phyloP scores from a whole-genome alignment of 1,284 basidiomycete genomes.

The Cryptococcus sp. region DNA sequence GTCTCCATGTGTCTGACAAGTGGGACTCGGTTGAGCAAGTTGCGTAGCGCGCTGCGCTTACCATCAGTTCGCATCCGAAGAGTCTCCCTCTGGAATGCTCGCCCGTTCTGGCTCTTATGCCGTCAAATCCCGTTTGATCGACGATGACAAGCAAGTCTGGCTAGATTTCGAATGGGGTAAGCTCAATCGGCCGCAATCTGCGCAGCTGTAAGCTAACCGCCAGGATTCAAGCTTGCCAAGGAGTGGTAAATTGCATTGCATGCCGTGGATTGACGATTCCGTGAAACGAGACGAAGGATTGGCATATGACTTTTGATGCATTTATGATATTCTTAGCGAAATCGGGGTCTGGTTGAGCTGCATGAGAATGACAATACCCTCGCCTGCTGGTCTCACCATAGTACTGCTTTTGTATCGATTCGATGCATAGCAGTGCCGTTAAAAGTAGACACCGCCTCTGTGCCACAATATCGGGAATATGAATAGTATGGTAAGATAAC shows the following conservation, averaged over 20 bases:
- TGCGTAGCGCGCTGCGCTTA: conserved; percentile 1
- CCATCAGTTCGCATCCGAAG: conserved; percentile 47
- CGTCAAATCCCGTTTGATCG: conserved; percentile 52
- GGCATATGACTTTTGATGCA: too few species aligned
- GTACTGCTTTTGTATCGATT: too few species aligned
- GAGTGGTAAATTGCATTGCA: conserved; percentile 48
- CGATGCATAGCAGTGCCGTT: too few species aligned
- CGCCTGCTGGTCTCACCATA: too few species aligned
- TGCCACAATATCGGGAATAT: too few species aligned
- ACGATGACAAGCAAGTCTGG: conserved; percentile 51
- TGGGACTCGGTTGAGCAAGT: background rate
- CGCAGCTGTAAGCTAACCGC: conserved; percentile 3
- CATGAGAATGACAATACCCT: too few species aligned
- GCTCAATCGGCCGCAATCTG: conserved; percentile 6
- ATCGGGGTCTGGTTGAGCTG: too few species aligned
- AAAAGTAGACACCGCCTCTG: too few species aligned
- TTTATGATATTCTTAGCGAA: too few species aligned
- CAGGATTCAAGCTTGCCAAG: conserved; percentile 47
- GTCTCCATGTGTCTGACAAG: background rate
- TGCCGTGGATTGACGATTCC: too few species aligned
- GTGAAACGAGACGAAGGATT: too few species aligned
- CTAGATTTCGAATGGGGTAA: conserved; percentile 49
- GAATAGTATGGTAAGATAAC: too few species aligned
- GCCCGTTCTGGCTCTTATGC: conserved; percentile 53
- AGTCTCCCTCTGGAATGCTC: conserved; percentile 55